Percentiles rank a stretch among this genome's conserved stretches.
These are phyloP conservation scores for Salix brachista DNA, from an alignment of 345 rosid species.

Conservation along the genomic window DNA sequence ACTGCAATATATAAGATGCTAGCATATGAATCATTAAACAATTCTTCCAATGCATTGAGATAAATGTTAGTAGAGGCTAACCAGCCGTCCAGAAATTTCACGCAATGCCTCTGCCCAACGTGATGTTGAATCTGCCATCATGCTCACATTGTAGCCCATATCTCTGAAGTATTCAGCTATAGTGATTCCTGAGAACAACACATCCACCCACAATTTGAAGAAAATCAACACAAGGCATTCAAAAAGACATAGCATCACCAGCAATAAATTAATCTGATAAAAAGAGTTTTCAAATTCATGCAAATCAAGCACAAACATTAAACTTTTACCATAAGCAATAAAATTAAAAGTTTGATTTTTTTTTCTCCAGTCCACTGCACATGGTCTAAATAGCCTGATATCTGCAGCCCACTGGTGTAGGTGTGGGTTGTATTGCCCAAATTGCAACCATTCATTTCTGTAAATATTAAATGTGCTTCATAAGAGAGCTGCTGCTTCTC, in stretches of 20 bases:
- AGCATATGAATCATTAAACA: background rate
- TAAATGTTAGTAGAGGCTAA: constrained; percentile 25
- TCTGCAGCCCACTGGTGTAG: background rate
- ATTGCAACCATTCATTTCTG: background rate
- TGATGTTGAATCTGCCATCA: constrained; percentile 99
- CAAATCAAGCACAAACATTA: background rate
- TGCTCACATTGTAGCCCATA: constrained; percentile 98
- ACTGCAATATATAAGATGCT: background rate
- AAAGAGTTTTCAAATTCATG: background rate
- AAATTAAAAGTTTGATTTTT: background rate
- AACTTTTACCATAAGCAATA: background rate
- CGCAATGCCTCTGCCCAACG: constrained; percentile 99
- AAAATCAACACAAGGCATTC: constrained; percentile 1
- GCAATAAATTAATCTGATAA: background rate
- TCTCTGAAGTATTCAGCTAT: constrained; percentile 97
- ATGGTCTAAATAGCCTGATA: background rate
- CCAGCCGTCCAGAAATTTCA: constrained; percentile 99
- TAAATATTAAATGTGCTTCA: background rate
- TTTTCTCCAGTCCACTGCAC: background rate
- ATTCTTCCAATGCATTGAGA: background rate
- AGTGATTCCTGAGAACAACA: constrained; percentile 70
- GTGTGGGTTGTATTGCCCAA: background rate
- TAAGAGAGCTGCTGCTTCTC: background rate
- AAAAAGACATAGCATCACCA: background rate
- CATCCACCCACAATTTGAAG: constrained; percentile 1